Evolutionary conservation across 2,329 filamentous ascomycete species (phyloP).

Genomic region (Neonectria hederae): DNA sequence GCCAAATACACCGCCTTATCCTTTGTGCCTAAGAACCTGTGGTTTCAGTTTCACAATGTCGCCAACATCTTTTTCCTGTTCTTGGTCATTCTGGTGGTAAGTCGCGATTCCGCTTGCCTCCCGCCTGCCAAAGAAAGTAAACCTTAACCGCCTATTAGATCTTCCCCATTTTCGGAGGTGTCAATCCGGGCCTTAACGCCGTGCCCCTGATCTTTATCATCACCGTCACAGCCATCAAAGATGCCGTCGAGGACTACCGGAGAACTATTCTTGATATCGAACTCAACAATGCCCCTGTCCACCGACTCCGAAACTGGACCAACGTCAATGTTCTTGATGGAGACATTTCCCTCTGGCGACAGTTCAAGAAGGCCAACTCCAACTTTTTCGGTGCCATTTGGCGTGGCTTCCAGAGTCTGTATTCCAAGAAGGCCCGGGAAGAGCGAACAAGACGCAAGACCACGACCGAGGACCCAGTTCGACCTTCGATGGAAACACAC

Average conservation of each 20-base stretch:
- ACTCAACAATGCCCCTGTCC: constrained; percentile 94
- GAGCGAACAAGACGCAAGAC: constrained; percentile 60
- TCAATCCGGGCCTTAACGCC: constrained; percentile 88
- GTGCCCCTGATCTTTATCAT: constrained; percentile 95
- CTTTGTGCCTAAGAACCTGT: constrained; percentile 96
- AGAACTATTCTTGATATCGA: constrained; percentile 91
- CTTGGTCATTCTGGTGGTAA: constrained; percentile 91
- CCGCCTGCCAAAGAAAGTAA: constrained; percentile 9
- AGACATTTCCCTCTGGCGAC: constrained; percentile 85
- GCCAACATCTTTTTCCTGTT: constrained; percentile 99
- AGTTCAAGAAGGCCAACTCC: constrained; percentile 87
- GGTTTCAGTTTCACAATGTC: constrained; percentile 98
- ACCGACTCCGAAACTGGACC: constrained; percentile 85
- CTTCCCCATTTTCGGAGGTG: constrained; percentile 93
- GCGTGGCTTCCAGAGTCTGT: constrained; percentile 56
- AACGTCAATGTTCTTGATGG: constrained; percentile 95
- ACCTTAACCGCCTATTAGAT: constrained; percentile 66
- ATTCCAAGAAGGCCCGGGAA: constrained; percentile 61
- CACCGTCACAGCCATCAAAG: constrained; percentile 87
- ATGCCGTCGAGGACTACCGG: constrained; percentile 94
- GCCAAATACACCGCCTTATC: constrained; percentile 96
- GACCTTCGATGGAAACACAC: constrained; percentile 64
- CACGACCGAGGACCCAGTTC: constrained; percentile 58
- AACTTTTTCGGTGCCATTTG: constrained; percentile 65
- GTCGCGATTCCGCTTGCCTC: constrained; percentile 47